phyloP scores from a whole-genome alignment of 768 basidiomycete species.

The Macrocybe gigantea region DNA sequence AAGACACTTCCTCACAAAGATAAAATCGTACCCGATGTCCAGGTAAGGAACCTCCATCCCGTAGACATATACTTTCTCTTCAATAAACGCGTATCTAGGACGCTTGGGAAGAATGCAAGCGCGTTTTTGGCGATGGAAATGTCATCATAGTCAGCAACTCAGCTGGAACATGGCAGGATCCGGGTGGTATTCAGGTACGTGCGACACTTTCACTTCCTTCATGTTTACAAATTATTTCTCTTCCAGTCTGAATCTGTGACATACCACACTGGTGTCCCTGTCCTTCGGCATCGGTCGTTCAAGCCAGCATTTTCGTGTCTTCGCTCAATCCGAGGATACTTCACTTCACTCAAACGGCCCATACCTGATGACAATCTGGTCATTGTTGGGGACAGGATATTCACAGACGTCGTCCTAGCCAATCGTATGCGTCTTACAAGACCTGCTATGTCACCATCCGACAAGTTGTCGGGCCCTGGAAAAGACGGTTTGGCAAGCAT shows the following conservation, averaged over 20 bases:
- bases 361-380: slow-evolving; percentile 62
- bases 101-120: slow-evolving; percentile 69
- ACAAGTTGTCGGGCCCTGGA: slow-evolving; percentile 19
- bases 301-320: slow-evolving; percentile 86
- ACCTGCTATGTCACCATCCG: slow-evolving; percentile 19
- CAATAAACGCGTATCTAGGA: slow-evolving; percentile 32
- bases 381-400: slow-evolving; percentile 86
- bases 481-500: slow-evolving; percentile 10
- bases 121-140: slow-evolving; percentile 69
- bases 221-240: neutral
- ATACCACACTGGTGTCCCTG: slow-evolving; percentile 70
- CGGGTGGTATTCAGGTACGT: slow-evolving; percentile 75
- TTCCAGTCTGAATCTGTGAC: slow-evolving; percentile 82
- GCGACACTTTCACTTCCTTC: neutral
- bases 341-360: slow-evolving; percentile 52
- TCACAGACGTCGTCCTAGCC: slow-evolving; percentile 88
- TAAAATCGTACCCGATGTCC: slow-evolving; percentile 66
- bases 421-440: slow-evolving; percentile 52
- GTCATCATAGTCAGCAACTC: slow-evolving; percentile 94
- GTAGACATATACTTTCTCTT: neutral
- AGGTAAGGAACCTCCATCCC: slow-evolving; percentile 35
- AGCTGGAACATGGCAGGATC: slow-evolving; percentile 75
- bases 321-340: slow-evolving; percentile 65
- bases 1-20: slow-evolving; percentile 84
- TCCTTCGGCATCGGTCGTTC: slow-evolving; percentile 66